These are phyloP conservation scores for Canavalia gladiata DNA, from an alignment of 306 rosid species.

Conservation along the genomic window DNA sequence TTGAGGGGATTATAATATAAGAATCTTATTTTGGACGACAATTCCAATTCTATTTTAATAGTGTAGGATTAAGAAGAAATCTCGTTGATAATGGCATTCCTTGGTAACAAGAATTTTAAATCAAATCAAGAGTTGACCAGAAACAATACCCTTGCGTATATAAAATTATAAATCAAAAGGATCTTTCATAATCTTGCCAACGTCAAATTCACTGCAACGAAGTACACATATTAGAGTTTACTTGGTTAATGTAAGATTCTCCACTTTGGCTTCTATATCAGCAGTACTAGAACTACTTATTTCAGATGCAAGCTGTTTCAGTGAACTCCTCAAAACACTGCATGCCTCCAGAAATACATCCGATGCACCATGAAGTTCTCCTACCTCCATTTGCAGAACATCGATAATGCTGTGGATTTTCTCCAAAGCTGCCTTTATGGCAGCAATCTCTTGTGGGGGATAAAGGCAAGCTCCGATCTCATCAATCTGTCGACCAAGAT, in stretches of 20 bases:
- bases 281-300: slow-evolving; percentile 42
- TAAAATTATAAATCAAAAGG: slow-evolving; percentile 16
- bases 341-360: slow-evolving; percentile 70
- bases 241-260: slow-evolving; percentile 57
- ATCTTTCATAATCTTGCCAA: slow-evolving; percentile 22
- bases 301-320: slow-evolving; percentile 61
- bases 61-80: slow-evolving; percentile 13
- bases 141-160: not conserved
- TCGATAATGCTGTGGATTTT: slow-evolving; percentile 68
- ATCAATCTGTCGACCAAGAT: slow-evolving; percentile 74
- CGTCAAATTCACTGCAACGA: slow-evolving; percentile 27
- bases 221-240: slow-evolving; percentile 24
- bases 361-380: slow-evolving; percentile 60
- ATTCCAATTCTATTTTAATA: not conserved
- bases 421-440: slow-evolving; percentile 58
- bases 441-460: slow-evolving; percentile 84
- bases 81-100: not conserved
- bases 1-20: not conserved
- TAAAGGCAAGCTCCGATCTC: slow-evolving; percentile 94
- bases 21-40: not conserved
- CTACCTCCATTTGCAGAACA: slow-evolving; percentile 60
- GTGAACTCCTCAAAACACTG: slow-evolving; percentile 59
- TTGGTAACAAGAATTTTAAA: not conserved
- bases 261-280: slow-evolving; percentile 62
- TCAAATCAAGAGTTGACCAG: not conserved